Evolutionary conservation across 176 grass and related monocot species (phyloP), one percentile per base, ranked within the genome.

Genomic region (Calamus simplicifolius): DNA sequence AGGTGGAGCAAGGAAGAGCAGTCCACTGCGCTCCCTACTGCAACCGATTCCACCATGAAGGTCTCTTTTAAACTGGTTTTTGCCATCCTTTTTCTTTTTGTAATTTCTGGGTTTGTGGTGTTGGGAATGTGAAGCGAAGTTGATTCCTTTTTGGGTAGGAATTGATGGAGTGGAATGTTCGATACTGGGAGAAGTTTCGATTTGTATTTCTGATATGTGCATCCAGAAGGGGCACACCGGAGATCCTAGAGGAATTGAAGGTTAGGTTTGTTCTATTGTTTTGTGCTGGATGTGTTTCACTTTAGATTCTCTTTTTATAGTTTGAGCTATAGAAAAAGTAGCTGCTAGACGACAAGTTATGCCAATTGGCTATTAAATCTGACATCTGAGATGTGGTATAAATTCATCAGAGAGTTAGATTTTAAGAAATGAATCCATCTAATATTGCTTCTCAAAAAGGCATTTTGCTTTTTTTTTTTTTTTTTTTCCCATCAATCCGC

Each of bases 241-340:
- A 92, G 73, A 83, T 88, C 54, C 83, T 98, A 63, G 73, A 87
- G 56, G 93, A 98, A 83, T 82, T 98, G 30, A 98, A 98, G 93
- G 93, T 98, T 67, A 66, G 8, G 6, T 28, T 5, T 23, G 18
- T 3, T 8, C 51, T 58, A 29, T 30, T 51, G 1, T 49, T 29
- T 51, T 13, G 35, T 43, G 35, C 35, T 43, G 35, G 35, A 43
- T 43, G 35, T 43, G 35, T 43, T 43, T 13, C 10, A 43, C 0
- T 43, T 12, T 43, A 43, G 35, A 43, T 43, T 7, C 35, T 43
- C 8, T 43, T 12, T 43, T 43, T 43, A 13, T 12, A 12, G 35
- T 43, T 43, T 43, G 12, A 7, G 6, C 35, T 12, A 2, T 38
- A 38, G 7, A 38, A 38, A 38, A 5, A 38, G 2, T 2, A 10